phyloP scores from a whole-genome alignment of 2,329 filamentous ascomycete genomes.

The Aspergillus candidus region DNA sequence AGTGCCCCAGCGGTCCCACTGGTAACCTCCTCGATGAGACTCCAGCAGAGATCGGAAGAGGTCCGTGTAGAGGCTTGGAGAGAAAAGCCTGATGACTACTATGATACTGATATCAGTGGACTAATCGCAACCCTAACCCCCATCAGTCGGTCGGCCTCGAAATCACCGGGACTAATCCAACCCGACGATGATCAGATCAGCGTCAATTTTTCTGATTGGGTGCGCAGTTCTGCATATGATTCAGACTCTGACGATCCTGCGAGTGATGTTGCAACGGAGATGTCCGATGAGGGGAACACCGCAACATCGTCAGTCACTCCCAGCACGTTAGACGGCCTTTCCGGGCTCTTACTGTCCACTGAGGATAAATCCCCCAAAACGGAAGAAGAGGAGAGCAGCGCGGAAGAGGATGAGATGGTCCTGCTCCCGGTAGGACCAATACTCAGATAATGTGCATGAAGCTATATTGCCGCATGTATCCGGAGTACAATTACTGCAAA shows the following conservation, averaged over 20 bases:
- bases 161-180: too few relatives aligned
- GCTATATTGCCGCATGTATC: not conserved
- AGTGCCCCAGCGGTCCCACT: not conserved
- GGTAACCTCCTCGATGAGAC: conserved; percentile 8
- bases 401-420: conserved; percentile 7
- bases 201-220: too few relatives aligned
- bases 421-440: not conserved
- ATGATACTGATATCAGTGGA: not conserved
- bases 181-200: too few relatives aligned
- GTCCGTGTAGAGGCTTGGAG: conserved; percentile 10
- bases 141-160: too few relatives aligned
- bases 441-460: not conserved
- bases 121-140: too few relatives aligned
- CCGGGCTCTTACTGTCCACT: not conserved
- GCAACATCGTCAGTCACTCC: too few relatives aligned
- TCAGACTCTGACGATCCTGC: too few relatives aligned
- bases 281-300: too few relatives aligned
- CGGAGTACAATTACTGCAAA: not conserved
- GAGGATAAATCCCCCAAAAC: not conserved
- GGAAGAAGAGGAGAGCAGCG: not conserved
- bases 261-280: too few relatives aligned
- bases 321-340: too few relatives aligned
- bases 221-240: too few relatives aligned
- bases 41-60: conserved; percentile 10
- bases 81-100: not conserved